Conservation (phyloP, 352 stramenopile genomes). For the Aphanomyces stellatus region DNA sequence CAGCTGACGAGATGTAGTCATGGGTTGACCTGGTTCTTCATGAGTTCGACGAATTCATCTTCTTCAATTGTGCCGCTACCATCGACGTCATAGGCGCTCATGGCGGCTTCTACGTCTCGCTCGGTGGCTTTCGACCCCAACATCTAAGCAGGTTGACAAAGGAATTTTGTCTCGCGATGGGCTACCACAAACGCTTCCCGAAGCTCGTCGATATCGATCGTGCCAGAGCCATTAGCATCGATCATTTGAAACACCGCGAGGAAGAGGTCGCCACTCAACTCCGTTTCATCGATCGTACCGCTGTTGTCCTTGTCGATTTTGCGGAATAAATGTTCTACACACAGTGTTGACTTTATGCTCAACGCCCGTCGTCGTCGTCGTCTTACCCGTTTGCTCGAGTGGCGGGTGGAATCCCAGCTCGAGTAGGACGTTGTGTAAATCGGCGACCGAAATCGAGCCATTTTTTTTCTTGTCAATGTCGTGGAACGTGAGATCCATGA, state of each 20-base stretch:
- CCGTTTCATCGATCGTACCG: conserved; percentile 10
- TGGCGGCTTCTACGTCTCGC: conserved; percentile 18
- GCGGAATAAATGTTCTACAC: conserved; percentile 8
- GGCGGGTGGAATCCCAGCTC: conserved; percentile 53
- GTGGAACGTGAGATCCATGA: conserved; percentile 51
- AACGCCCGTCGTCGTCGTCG: no score
- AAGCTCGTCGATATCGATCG: conserved; percentile 19
- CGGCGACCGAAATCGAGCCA: conserved; percentile 39
- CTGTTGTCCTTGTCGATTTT: conserved; percentile 15
- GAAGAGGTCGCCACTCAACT: conserved; percentile 17
- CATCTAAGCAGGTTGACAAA: not conserved
- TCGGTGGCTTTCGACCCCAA: conserved; percentile 13
- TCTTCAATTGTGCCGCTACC: conserved; percentile 21
- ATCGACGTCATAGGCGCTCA: conserved; percentile 18
- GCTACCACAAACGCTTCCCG: conserved; percentile 10
- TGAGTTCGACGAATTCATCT: conserved; percentile 22
- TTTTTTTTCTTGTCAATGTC: conserved; percentile 59
- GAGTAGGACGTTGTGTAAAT: conserved; percentile 55
- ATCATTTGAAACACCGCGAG: conserved; percentile 14
- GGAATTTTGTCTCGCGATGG: not conserved
- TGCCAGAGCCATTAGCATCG: conserved; percentile 14
- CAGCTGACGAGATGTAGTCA: not conserved
- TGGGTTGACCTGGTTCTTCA: conserved; percentile 12
- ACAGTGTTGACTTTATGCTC: not conserved
- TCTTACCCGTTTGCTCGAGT: conserved; percentile 8